phyloP scores from a whole-genome alignment of 2,329 filamentous ascomycete genomes.

The Aspergillus fischeri region DNA sequence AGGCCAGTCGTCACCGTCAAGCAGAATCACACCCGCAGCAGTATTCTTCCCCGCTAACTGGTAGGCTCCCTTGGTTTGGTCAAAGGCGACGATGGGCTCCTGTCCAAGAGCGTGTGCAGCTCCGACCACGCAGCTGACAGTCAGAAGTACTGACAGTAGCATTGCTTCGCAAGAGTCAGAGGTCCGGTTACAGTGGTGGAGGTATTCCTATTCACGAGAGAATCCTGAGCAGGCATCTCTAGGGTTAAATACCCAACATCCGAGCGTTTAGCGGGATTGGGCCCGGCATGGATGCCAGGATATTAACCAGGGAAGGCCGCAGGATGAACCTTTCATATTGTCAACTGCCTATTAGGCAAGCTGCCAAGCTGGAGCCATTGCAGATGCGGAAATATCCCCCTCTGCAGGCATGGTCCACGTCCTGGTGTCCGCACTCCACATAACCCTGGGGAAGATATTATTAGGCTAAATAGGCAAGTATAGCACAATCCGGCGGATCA shows the following conservation, averaged over 20 bases:
- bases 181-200: neutral
- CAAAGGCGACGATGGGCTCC: neutral
- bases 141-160: neutral
- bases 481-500: neutral
- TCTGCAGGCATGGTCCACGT: neutral
- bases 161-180: neutral
- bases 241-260: neutral
- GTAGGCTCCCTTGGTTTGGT: neutral
- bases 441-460: neutral
- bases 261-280: neutral
- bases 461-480: neutral
- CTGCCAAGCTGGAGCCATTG: neutral
- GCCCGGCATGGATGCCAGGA: neutral
- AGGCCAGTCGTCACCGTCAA: constrained; percentile 60
- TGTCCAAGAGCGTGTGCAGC: constrained; percentile 1
- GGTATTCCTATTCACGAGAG: neutral
- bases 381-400: neutral
- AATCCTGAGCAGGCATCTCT: neutral
- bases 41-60: neutral
- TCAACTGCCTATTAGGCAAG: neutral
- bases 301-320: neutral
- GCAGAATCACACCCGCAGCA: constrained; percentile 39
- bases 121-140: neutral
- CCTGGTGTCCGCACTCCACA: neutral
- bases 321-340: neutral